Base-by-base conservation (phyloP, 331 rosid species). In the Quercus lobata region DNA sequence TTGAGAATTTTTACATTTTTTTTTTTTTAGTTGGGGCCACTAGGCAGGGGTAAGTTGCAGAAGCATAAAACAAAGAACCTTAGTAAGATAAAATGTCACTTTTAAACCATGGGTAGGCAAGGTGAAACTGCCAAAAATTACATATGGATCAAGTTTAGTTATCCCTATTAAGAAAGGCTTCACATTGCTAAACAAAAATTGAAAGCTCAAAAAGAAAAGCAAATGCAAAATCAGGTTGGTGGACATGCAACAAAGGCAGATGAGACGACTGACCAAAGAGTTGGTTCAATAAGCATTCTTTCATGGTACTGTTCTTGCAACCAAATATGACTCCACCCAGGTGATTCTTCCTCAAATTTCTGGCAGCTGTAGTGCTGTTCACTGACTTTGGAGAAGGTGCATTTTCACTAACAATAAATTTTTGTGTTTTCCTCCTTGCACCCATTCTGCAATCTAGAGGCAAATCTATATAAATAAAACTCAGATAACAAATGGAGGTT, bases 241-340 rank as follows among this genome's bases (percentile, higher is more conserved):
- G 76, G 19, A 37, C 69, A 77, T 34, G 65, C 34, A 76, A 76
- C n/a, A 62, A 71, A 69, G 71, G 74, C 5, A 57, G 66, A 76
- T 78, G 44, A 57, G 66, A 70, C 73, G 27, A 90, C 93, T 58
- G 72, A 95, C 94, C 99, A 84, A 95, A 92, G 22, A 95, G 85
- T 73, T 90, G 92, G 71, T 89, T 93, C 6, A 88, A 91, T 62
- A 84, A 84, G 73, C 99, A 93, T 80, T 95, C 98, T 63, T 81
- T 76, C 1, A 95, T 69, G 44, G 94, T 93, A 75, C 6, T 78
- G 27, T 78, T 80, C 74, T 76, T 95, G 92, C 97, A 91, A 37
- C 98, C 99, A 86, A 95, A 91, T 75, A 93, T 89, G 81, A 93
- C 94, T 16, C 97, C 91, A 52, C 99, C 99, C 75, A 95, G 94